A percentile compares a stretch with the other conserved stretches of the same genome.
Evolutionary conservation across 176 grass and related monocot species (phyloP).

Genomic region (Phragmites australis): DNA sequence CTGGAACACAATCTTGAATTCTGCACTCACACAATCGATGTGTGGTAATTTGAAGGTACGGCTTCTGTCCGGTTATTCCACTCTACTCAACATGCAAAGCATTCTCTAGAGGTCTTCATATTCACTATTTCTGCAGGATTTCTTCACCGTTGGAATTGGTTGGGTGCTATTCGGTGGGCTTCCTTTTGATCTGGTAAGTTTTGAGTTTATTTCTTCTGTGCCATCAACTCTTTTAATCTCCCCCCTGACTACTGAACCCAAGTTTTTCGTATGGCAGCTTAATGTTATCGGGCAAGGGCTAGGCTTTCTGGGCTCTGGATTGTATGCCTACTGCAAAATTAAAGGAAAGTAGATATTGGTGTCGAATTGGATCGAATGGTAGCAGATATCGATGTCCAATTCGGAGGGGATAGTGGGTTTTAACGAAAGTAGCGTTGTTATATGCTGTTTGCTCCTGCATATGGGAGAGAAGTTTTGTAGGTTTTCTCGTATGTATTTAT

Average conservation of each 20-base stretch:
- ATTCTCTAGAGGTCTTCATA: constrained; percentile 30
- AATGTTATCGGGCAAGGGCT: constrained; percentile 92
- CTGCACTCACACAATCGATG: constrained; percentile 95
- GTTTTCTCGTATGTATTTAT: constrained; percentile 40
- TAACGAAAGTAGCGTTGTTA: constrained; percentile 36
- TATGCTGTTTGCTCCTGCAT: constrained; percentile 39
- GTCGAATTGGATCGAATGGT: background rate
- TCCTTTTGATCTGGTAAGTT: constrained; percentile 92
- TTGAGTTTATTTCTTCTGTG: background rate
- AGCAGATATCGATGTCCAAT: constrained; percentile 34
- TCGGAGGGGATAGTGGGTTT: constrained; percentile 25
- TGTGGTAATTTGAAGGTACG: constrained; percentile 98
- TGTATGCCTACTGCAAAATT: constrained; percentile 96
- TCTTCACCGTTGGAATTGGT: constrained; percentile 94
- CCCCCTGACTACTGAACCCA: constrained; percentile 9
- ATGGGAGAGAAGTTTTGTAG: constrained; percentile 69
- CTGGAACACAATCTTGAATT: constrained; percentile 96
- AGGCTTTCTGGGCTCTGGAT: constrained; percentile 84
- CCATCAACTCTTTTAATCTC: background rate
- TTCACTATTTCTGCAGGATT: constrained; percentile 56
- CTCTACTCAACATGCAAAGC: background rate
- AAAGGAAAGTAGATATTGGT: constrained; percentile 67
- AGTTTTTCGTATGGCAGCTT: constrained; percentile 56
- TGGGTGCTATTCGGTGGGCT: constrained; percentile 93
- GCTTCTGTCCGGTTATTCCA: constrained; percentile 16